Evolutionary conservation across 2,329 filamentous ascomycete species (phyloP).

Genomic region (Colletotrichum tanaceti): DNA sequence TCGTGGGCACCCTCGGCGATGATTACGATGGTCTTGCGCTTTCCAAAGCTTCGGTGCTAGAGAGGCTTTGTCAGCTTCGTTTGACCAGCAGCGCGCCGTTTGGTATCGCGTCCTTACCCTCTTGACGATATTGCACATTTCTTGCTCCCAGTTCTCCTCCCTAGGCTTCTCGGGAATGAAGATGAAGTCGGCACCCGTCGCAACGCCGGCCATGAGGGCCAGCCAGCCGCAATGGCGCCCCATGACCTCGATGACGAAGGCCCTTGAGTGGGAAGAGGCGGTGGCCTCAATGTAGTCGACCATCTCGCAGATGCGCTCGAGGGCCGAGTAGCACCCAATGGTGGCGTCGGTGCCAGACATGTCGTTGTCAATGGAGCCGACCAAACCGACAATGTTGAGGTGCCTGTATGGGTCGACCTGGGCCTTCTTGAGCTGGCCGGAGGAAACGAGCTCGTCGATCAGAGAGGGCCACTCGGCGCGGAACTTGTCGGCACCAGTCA

Average conservation of each 20-base stretch:
- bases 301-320: conserved; percentile 92
- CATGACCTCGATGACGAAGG: conserved; percentile 99
- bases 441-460: conserved; percentile 83
- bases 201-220: conserved; percentile 94
- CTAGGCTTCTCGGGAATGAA: conserved; percentile 97
- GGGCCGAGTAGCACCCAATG: conserved; percentile 94
- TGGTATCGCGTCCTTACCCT: conserved; percentile 61
- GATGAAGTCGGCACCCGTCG: conserved; percentile 94
- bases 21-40: conserved; percentile 98
- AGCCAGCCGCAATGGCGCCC: conserved; percentile 98
- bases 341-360: conserved; percentile 97
- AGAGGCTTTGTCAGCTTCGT: conserved; percentile 19
- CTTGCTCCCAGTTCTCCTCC: conserved; percentile 85
- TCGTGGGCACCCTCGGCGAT: conserved; percentile 96
- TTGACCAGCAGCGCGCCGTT: neutral
- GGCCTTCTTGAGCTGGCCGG: conserved; percentile 74
- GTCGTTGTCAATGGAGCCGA: conserved; percentile 98
- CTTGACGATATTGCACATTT: conserved; percentile 84
- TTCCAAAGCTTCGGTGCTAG: conserved; percentile 87
- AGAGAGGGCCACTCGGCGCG: conserved; percentile 91
- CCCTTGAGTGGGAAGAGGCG: conserved; percentile 91
- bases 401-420: conserved; percentile 83
- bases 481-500: conserved; percentile 96
- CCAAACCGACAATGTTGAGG: conserved; percentile 95
- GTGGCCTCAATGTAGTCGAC: conserved; percentile 98